A percentile compares a stretch with the other conserved stretches of the same genome.
Evolutionary conservation across 2,329 filamentous ascomycete species (phyloP).

Genomic region (Fusarium sp.): DNA sequence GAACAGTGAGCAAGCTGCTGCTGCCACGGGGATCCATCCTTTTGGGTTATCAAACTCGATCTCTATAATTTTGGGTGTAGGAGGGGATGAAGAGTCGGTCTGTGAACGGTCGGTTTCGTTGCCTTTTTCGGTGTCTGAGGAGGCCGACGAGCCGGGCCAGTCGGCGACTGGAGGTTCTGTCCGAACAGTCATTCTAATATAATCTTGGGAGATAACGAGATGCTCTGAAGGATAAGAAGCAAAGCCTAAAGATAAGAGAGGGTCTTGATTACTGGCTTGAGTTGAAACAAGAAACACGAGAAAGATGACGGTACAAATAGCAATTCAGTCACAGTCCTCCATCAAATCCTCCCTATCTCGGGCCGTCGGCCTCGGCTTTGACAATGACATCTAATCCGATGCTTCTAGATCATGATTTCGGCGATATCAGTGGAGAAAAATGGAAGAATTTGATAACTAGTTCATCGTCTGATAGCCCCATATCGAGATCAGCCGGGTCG

Average conservation of each 20-base stretch:
- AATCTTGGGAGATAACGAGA: background rate
- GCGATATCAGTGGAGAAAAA: background rate
- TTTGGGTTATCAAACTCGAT: slow-evolving; percentile 25
- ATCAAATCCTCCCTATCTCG: background rate
- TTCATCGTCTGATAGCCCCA: background rate
- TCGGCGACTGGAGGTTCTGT: background rate
- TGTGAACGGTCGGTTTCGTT: slow-evolving; percentile 10
- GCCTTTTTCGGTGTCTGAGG: slow-evolving; percentile 28
- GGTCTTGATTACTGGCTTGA: background rate
- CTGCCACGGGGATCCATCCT: slow-evolving; percentile 35
- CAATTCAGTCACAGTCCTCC: background rate
- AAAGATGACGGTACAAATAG: background rate
- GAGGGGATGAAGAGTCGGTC: background rate
- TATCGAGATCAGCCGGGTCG: background rate
- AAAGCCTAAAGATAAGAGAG: background rate
- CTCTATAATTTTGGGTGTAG: background rate
- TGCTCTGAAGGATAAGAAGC: background rate
- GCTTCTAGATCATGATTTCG: background rate
- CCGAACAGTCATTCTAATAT: background rate
- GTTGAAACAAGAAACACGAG: background rate
- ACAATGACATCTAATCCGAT: slow-evolving; percentile 1
- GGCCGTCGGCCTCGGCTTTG: slow-evolving; percentile 1
- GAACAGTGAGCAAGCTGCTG: slow-evolving; percentile 41
- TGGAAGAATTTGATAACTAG: background rate
- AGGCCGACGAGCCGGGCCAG: background rate